Evolutionary conservation across 202 grass and related monocot species (phyloP).

Genomic region (Panicum hallii): DNA sequence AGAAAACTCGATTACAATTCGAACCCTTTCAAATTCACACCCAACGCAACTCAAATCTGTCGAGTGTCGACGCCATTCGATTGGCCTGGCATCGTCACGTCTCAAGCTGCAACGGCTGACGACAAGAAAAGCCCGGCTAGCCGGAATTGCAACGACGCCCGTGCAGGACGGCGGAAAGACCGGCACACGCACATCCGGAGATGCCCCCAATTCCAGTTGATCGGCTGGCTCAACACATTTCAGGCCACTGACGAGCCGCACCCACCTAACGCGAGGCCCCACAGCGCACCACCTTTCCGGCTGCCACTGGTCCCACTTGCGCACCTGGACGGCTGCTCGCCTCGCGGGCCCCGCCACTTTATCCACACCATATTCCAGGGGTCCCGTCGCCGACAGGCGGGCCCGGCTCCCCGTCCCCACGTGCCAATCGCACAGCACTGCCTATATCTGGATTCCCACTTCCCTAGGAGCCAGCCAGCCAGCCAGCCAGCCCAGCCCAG

Average conservation of each 20-base stretch:
- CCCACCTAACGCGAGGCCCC: background rate
- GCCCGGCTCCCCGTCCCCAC: background rate
- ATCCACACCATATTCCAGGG: slow-evolving; percentile 15
- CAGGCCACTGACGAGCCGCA: background rate
- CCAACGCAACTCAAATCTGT: background rate
- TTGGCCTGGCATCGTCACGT: background rate
- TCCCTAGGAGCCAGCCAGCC: slow-evolving; percentile 6
- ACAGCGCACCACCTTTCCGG: background rate
- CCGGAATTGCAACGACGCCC: background rate
- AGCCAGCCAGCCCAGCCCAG: background rate
- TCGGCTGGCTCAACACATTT: background rate
- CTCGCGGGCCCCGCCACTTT: background rate
- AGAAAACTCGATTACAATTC: too few relatives aligned
- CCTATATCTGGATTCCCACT: slow-evolving; percentile 37
- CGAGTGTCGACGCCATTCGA: too few relatives aligned
- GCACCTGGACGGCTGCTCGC: background rate
- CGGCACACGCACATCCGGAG: background rate
- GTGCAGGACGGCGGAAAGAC: background rate
- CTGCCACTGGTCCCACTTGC: background rate
- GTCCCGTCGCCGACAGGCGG: background rate
- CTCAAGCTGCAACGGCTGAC: too few relatives aligned
- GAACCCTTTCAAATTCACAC: too few relatives aligned
- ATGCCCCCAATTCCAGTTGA: too few relatives aligned
- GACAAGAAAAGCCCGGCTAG: too few relatives aligned
- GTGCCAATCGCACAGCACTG: background rate